Base-by-base conservation (phyloP, 1,284 basidiomycete species). In the Hymenochaete sp. region DNA sequence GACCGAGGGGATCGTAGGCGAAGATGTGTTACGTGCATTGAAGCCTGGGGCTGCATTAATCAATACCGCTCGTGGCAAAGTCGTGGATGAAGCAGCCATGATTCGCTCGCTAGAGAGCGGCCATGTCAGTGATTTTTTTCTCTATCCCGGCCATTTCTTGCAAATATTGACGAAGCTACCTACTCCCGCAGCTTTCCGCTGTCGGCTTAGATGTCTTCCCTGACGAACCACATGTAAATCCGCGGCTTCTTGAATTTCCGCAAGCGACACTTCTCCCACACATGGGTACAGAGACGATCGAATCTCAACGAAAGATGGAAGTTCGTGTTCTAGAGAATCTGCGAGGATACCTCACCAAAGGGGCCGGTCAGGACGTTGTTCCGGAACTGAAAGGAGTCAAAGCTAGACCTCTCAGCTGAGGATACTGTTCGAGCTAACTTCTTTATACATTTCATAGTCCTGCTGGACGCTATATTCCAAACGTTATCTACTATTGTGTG, bases 131-230 rank as follows among this genome's bases (percentile, higher is more conserved):
- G 9, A 32, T 18, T 42, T 38, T 10, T 42, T 48, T 38, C 28
- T 24, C 27, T 36, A 7, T 38, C 38, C 42, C 36, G 11, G 27
- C 29, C 4, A 7, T n/a, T 29, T 45, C 24, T 28, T 7, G 13
- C 21, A 38, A 45, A 18, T 25, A 11, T 19, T 18, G 22, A n/a
- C 16, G 26, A 14, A 7, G 9, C 22, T 40, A 25, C 35, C 10
- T 33, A 7, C 40, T 31, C 43, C 19, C 47, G 48, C 57, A 92
- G 84, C 73, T 92, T 49, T 77, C 73, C 41, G 81, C 81, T 2
- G 85, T 88, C 16, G 93, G 93, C 18, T 70, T 97, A 18, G 93
- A 96, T 55, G 92, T 95, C 24, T 96, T 77, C 67, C 88, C 89
- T 3, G 72, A 91, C 61, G 92, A 96, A 62, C 92, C 91, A 1